Conservation (phyloP, 139 green algal genomes). For the Nannochloris sp. region DNA sequence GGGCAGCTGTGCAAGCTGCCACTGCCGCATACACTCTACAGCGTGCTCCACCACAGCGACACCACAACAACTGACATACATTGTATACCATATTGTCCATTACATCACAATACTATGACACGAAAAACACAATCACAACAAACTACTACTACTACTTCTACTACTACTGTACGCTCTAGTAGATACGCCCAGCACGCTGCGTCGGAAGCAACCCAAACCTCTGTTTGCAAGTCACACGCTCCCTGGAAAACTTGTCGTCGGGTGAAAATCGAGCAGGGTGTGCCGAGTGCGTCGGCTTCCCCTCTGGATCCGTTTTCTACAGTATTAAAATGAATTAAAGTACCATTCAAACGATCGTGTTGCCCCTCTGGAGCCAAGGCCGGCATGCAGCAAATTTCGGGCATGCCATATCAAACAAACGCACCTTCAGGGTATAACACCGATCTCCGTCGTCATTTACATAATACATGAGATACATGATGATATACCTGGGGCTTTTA, state of each 20-base stretch:
- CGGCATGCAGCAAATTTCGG: no score
- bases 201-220: slow-evolving; percentile 91
- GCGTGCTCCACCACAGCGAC: not conserved
- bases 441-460: slow-evolving; percentile 72
- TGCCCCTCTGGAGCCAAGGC: no score
- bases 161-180: no score
- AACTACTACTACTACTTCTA: no score
- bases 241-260: slow-evolving; percentile 95
- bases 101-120: no score
- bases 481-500: not conserved
- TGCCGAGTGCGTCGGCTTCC: slow-evolving; percentile 69
- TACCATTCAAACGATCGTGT: not conserved
- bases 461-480: slow-evolving; percentile 99
- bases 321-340: not conserved
- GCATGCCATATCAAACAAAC: slow-evolving; percentile 2
- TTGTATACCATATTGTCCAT: no score
- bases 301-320: slow-evolving; percentile 75
- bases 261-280: slow-evolving; percentile 93
- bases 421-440: slow-evolving; percentile 90
- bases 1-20: slow-evolving; percentile 1
- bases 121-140: no score
- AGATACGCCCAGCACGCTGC: slow-evolving; percentile 36
- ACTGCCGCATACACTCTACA: not conserved
- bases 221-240: slow-evolving; percentile 86
- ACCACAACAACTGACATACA: not conserved